Conservation (phyloP, 768 basidiomycete species). For the Kwoniella heveanensis region DNA sequence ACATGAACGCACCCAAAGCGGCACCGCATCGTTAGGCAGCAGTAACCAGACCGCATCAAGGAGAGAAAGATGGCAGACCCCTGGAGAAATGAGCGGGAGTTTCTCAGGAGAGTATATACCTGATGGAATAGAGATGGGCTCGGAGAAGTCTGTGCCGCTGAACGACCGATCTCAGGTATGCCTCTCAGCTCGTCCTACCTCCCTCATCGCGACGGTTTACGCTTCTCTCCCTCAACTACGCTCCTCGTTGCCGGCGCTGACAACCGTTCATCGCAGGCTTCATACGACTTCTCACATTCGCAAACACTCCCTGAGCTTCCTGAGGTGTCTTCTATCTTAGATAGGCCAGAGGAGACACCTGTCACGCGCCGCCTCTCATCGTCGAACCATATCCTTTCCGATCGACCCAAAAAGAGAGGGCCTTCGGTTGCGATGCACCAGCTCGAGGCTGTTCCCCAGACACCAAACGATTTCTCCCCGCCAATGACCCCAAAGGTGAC, state of each 20-base stretch:
- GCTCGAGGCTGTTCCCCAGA: constrained; percentile 4
- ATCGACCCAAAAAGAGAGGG: constrained; percentile 29
- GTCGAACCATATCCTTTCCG: constrained; percentile 28
- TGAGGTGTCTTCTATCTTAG: constrained; percentile 14
- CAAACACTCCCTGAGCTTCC: constrained; percentile 22
- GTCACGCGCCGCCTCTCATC: constrained; percentile 33
- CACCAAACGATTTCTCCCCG: background rate
- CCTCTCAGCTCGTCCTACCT: too few species aligned
- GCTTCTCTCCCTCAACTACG: too few species aligned
- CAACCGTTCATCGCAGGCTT: background rate
- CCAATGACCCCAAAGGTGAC: constrained; percentile 5
- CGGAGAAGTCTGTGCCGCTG: constrained; percentile 34
- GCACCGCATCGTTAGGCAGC: constrained; percentile 22
- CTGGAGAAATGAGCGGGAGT: constrained; percentile 45
- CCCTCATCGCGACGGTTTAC: too few species aligned
- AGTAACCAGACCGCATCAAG: constrained; percentile 29
- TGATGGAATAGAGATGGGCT: constrained; percentile 17
- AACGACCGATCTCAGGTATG: constrained; percentile 31
- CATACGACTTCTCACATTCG: background rate
- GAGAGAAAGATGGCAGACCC: constrained; percentile 44
- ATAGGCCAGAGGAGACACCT: constrained; percentile 29
- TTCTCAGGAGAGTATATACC: constrained; percentile 45
- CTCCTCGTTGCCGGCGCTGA: too few species aligned
- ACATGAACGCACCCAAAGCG: constrained; percentile 24
- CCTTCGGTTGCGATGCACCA: constrained; percentile 12